Percentiles rank a stretch among this genome's conserved stretches.
Evolutionary conservation across 139 green algal genomes (phyloP).

Genomic region (Deuterostichococcus epilithicus): DNA sequence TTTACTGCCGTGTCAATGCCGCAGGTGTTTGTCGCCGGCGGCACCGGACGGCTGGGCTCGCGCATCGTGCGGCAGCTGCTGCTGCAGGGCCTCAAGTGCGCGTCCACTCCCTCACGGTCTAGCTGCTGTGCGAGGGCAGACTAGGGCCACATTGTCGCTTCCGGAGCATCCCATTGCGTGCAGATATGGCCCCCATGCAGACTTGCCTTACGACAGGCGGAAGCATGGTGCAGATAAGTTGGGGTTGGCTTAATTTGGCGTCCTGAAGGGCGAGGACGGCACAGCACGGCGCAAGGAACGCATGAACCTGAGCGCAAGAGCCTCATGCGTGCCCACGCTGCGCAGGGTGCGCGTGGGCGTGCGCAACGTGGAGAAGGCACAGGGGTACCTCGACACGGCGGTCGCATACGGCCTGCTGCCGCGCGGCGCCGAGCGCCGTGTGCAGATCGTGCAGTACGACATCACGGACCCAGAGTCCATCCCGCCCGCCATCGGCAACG

Average conservation of each 20-base stretch:
- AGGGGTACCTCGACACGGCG: slow-evolving; percentile 44
- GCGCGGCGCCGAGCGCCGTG: slow-evolving; percentile 25
- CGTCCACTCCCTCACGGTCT: too few species aligned
- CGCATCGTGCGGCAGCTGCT: slow-evolving; percentile 65
- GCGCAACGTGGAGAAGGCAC: slow-evolving; percentile 45
- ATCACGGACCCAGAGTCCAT: slow-evolving; percentile 55
- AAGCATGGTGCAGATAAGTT: too few species aligned
- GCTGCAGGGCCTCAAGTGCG: slow-evolving; percentile 5
- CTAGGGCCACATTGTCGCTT: too few species aligned
- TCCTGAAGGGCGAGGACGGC: too few species aligned
- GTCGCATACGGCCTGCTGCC: slow-evolving; percentile 51
- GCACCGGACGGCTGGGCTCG: slow-evolving; percentile 70
- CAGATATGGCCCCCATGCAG: too few species aligned
- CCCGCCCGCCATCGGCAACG: slow-evolving; percentile 58
- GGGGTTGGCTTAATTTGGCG: too few species aligned
- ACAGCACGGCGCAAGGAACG: too few species aligned
- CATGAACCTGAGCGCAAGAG: slow-evolving; percentile 55
- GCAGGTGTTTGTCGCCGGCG: slow-evolving; percentile 82
- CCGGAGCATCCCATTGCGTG: too few species aligned
- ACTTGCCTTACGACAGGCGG: neutral
- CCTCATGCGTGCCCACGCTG: slow-evolving; percentile 75
- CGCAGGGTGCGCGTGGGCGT: slow-evolving; percentile 16
- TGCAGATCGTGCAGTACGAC: slow-evolving; percentile 65
- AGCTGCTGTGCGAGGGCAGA: too few species aligned
- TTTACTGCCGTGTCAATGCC: too few species aligned